Evolutionary conservation across 2,329 filamentous ascomycete species (phyloP), one percentile per base, ranked within the genome.

Genomic region (Penicillium sp.): DNA sequence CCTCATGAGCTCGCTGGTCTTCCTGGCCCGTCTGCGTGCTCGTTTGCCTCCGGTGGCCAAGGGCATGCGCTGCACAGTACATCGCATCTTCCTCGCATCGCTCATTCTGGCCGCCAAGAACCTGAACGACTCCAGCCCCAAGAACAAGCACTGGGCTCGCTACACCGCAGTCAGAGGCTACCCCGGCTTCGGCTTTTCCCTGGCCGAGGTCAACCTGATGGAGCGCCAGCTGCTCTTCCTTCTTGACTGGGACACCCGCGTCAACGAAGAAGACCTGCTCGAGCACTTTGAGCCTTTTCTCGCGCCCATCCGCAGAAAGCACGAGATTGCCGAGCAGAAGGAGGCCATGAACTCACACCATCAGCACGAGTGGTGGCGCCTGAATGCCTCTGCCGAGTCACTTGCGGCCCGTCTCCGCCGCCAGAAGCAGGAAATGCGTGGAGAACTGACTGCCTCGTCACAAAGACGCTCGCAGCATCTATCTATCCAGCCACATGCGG

Each of bases 71-170:
- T 97, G 94, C 81, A 97, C 94, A 23, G 91, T 93, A 47, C 94
- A 99, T 80, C 89, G 94, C 67, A 97, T 99, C 81, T 97, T 99
- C 78, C 83, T 99, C 49, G 93, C 77, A 6, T 76, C 75, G 4
- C 66, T 80, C 47, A 79, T 80, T 40, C 79, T 87, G 50, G 86
- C 94, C 1, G 93, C 94, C 66, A 99, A 99, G 86, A 97, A 97
- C 74, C 83, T 97, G 65, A 97, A 99, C 74, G 94, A 97, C 81
- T 96, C 91, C 60, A 97, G 91, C 12, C 94, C 94, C 61, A 97
- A 97, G 86, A 99, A 99, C 84, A 97, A 97, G 86, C 94, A 99
- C 82, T 99, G 94, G 94, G 92, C 94, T 63, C 88, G 86, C 67
- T 99, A 97, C 81, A 96, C 89, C 59, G 79, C 87, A 66, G 87